Base-by-base conservation (phyloP, 306 rosid species). In the Crotalaria pallida region DNA sequence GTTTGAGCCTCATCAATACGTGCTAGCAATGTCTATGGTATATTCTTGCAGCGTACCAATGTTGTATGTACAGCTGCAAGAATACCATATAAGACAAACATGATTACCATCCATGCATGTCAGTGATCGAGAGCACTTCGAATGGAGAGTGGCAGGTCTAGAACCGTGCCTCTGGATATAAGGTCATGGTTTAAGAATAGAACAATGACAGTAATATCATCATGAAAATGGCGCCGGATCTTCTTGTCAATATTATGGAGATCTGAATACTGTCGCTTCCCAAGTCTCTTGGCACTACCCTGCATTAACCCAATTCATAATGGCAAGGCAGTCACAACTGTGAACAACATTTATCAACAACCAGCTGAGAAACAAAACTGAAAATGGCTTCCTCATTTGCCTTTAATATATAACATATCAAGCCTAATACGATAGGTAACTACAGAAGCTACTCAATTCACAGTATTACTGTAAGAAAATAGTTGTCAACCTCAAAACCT, bases 261-360 rank as follows among this genome's bases (percentile, higher is more conserved):
- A 71, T 88, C 96, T 17, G 92, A 84, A 62, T 84, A 89, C 26
- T 96, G 78, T 93, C 91, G 90, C 89, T 91, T 88, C 7, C 88
- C 74, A 21, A 91, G 97, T 80, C 84, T 84, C 80, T 88, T 88
- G 41, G 97, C 97, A 75, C 88, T 91, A 80, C 96, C 97, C 97
- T 91, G 88, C 84, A 77, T 55, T 36, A 36, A 63, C 74, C 69
- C n/a, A 56, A 62, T 56, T 48, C 47, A 62, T 58, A 60, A 27
- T 38, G 26, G 5, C 49, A 76, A 41, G 15, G 21, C 27, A 49
- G 43, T 24, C 41, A 48, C 17, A 56, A n/a, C 36, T 8, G 41
- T 7, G 69, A 41, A 49, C 41, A 41, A 47, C 38, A 64, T 36
- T 33, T n/a, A 45, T 44, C 62, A 62, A 69, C 34, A 16, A 40